Base-by-base conservation (phyloP, 345 rosid genomes). In the Capsella bursapastoris region DNA sequence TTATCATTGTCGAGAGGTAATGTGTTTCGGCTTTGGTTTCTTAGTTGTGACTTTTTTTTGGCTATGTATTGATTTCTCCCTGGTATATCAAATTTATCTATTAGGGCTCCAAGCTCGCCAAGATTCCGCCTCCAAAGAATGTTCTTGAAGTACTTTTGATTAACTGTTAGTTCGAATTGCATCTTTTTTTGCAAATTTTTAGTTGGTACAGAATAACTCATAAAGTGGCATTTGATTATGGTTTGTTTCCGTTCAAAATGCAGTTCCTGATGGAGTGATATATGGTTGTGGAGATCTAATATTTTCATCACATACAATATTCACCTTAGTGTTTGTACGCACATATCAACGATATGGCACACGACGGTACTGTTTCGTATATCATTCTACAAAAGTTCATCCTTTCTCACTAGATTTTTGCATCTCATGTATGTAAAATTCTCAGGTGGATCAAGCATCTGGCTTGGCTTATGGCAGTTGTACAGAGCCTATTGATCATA, bases 251-350 rank as follows among this genome's bases (percentile, higher is more conserved):
- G 22, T 68, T 29, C 47, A 35, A 66, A 25, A 11, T 78, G 83
- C 89, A 92, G 97, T 92, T 87, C 97, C 93, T 43, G 72, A 66
- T 28, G 97, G 96, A 3, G 67, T 82, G 11, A 37, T 87, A 8
- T 90, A 85, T 81, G 92, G 94, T 18, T 92, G 97, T 73, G 97
- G 97, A 37, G 97, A 92, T 82, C 66, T 92, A 84, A 90, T 92
- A 34, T 92, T 92, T 78, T 92, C 97, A 52, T 92, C 97, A n/a
- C 97, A 92, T 84, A 92, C 85, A 84, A 92, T 88, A 76, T 90
- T 92, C 64, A 84, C 85, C 18, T 75, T 92, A 12, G 89, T 85
- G n/a, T 92, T 92, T 76, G 92, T 90, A 47, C 87, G 81, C 49
- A 83, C 92, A 11, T 92, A 87, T 79, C 90, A 88, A 74, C 87